Conservation (phyloP, 345 rosid genomes). For the Gynandropsis gynandra region DNA sequence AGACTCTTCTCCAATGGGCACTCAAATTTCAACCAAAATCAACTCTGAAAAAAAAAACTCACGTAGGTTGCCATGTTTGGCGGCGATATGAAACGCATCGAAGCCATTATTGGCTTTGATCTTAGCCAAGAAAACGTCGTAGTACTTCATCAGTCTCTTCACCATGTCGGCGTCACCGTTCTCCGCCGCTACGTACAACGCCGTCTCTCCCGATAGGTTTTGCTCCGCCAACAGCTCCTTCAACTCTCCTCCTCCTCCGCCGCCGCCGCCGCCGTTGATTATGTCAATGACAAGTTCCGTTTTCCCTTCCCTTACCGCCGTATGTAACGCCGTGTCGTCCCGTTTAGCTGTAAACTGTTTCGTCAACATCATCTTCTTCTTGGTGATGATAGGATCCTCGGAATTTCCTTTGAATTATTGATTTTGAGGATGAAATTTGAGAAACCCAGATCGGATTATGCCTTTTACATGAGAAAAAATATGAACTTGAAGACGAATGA, state of each 20-base stretch:
- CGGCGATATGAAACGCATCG: constrained; percentile 88
- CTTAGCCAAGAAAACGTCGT: constrained; percentile 49
- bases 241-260: constrained; percentile 33
- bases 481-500: background rate
- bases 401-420: too few relatives aligned
- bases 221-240: constrained; percentile 47
- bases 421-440: background rate
- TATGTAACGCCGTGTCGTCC: constrained; percentile 61
- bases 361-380: constrained; percentile 45
- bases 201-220: constrained; percentile 83
- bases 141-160: constrained; percentile 50
- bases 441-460: constrained; percentile 13
- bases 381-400: constrained; percentile 13
- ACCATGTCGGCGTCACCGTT: constrained; percentile 54
- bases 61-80: constrained; percentile 79
- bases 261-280: constrained; percentile 32
- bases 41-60: constrained; percentile 29
- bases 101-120: constrained; percentile 69
- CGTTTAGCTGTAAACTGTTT: constrained; percentile 70
- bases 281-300: constrained; percentile 42
- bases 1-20: too few relatives aligned
- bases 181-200: constrained; percentile 80
- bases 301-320: constrained; percentile 58
- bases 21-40: too few relatives aligned
- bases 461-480: constrained; percentile 3